Evolutionary conservation across 1,139 yeast genomes (phyloP).

Genomic region (Suhomyces wounanorum): DNA sequence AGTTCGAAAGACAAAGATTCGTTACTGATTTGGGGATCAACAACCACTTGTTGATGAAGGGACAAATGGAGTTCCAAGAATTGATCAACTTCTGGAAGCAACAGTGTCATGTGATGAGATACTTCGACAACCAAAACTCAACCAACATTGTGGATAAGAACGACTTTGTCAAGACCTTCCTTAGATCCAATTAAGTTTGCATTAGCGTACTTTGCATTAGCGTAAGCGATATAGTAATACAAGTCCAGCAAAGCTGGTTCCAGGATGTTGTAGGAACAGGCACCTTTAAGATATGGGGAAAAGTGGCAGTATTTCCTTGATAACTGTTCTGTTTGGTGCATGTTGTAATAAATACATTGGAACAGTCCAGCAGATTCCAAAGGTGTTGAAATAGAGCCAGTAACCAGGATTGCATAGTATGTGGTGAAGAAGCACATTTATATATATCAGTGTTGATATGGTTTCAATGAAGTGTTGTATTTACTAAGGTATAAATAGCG

Average conservation of each 20-base stretch:
- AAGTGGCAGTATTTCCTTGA: too few relatives aligned
- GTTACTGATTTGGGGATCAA: constrained; percentile 65
- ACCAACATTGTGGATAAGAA: constrained; percentile 52
- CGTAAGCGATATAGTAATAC: constrained; percentile 6
- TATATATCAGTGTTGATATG: too few relatives aligned
- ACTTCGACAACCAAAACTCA: constrained; percentile 67
- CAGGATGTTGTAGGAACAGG: neutral
- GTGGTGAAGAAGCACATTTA: too few relatives aligned
- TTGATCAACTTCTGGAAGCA: constrained; percentile 90
- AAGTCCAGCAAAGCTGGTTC: constrained; percentile 3
- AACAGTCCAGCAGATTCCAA: too few relatives aligned
- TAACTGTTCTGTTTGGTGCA: too few relatives aligned
- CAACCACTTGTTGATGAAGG: constrained; percentile 75
- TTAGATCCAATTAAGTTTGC: constrained; percentile 36
- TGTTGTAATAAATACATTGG: too few relatives aligned
- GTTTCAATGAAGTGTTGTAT: too few relatives aligned
- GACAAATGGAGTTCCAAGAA: constrained; percentile 91
- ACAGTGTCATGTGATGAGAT: constrained; percentile 81
- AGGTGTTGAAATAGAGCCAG: too few relatives aligned
- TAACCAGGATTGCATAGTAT: too few relatives aligned
- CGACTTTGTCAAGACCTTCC: constrained; percentile 69
- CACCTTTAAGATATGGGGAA: too few relatives aligned
- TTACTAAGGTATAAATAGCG: too few relatives aligned
- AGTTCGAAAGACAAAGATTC: constrained; percentile 82
- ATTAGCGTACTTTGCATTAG: constrained; percentile 6